Conservation (phyloP, 805 yeast species). For the Hagleromyces aurorensis region DNA sequence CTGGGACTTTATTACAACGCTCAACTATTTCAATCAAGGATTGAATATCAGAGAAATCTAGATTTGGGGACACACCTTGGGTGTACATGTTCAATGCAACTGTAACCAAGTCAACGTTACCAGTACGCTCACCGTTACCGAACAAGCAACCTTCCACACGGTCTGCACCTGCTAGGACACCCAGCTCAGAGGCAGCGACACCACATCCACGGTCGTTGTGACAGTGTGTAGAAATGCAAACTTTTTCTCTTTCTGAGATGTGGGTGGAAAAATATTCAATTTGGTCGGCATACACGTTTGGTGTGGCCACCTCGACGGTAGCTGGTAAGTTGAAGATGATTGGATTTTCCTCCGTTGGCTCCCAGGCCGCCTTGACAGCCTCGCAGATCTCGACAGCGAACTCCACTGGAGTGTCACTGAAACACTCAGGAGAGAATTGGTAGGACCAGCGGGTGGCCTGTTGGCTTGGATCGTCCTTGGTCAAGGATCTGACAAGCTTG, state of each 20-base stretch:
- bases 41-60: slow-evolving; percentile 64
- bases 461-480: slow-evolving; percentile 65
- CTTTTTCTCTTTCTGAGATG: slow-evolving; percentile 64
- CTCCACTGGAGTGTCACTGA: slow-evolving; percentile 66
- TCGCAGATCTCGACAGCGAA: slow-evolving; percentile 72
- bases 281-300: slow-evolving; percentile 74
- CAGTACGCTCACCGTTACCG: slow-evolving; percentile 82
- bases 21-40: slow-evolving; percentile 61
- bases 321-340: slow-evolving; percentile 75
- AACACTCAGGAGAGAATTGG: slow-evolving; percentile 74
- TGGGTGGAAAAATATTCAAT: slow-evolving; percentile 64
- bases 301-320: slow-evolving; percentile 70
- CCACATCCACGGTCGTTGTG: slow-evolving; percentile 82
- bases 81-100: slow-evolving; percentile 73
- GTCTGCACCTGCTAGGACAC: slow-evolving; percentile 76
- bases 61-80: slow-evolving; percentile 63
- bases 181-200: slow-evolving; percentile 75
- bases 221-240: slow-evolving; percentile 61
- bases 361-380: slow-evolving; percentile 75
- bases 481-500: slow-evolving; percentile 54
- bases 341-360: slow-evolving; percentile 65
- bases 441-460: slow-evolving; percentile 60
- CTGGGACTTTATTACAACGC: slow-evolving; percentile 69
- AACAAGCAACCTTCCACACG: slow-evolving; percentile 78
- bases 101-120: slow-evolving; percentile 72